Evolutionary conservation across 768 basidiomycete species (phyloP), one percentile per base, ranked within the genome.

Genomic region (Pulveroboletus sp.): DNA sequence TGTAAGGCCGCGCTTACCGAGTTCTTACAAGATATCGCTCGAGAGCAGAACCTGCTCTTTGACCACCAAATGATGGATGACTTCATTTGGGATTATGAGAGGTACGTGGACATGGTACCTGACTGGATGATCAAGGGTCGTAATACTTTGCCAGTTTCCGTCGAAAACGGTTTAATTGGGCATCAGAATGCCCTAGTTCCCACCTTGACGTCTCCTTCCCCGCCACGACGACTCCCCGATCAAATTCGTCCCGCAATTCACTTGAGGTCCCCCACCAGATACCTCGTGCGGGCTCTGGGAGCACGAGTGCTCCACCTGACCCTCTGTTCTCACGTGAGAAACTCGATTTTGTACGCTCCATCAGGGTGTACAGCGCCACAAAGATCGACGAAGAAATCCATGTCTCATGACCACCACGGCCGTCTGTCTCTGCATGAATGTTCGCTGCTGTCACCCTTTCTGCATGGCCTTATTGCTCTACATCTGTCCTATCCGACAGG

Each of bases 151-250:
- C 44, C 58, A 88, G 86, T 51, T 87, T 86, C 69, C 79, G 81
- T 36, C 78, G 84, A 45, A 71, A 71, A 49, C 79, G 86, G 37
- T 79, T 87, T 62, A 79, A 85, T 57, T 87, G 84, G 85, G 83
- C 84, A 6, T 68, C 73, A 36, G 76, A 78, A 39, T 62, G 66
- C 28, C 61, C 70, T 43, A 72, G 73, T 52, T 57, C 57, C 47
- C 62, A 63, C 41, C 28, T 62, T 28, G 69, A 69, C 7, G 33
- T 26, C 31, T 56, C 55, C 38, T 59, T 54, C 30, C 61, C 54
- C 31, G 51, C 58, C 27, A 30, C 47, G 31, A 38, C 58, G 39
- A 63, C 63, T 17, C 66, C 61, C 37, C 61, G 60, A 38, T 60
- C 58, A 3, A 50, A 52, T 12, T 47, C 52, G 12, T 53, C 54